Conservation (phyloP, 1,284 basidiomycete species). For the Trametes sp. region DNA sequence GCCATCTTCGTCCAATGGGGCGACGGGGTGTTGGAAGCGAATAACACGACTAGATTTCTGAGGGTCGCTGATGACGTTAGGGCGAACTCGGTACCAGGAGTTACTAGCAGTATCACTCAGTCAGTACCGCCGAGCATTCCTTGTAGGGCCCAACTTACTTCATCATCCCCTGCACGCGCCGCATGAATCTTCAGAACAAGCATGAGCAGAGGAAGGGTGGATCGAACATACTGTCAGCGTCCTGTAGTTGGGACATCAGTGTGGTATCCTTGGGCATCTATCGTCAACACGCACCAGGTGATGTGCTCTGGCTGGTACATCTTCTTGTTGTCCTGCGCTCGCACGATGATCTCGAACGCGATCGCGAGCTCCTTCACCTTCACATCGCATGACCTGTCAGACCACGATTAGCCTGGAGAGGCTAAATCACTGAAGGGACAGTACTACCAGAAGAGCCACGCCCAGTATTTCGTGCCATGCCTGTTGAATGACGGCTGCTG, state of each 20-base stretch:
- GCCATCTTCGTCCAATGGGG: slow-evolving; percentile 26
- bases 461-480: slow-evolving; percentile 38
- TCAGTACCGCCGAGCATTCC: neutral
- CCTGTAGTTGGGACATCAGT: too few species aligned
- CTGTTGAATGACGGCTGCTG: slow-evolving; percentile 7
- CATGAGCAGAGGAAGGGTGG: too few species aligned
- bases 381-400: slow-evolving; percentile 35
- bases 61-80: slow-evolving; percentile 18
- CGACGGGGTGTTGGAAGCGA: slow-evolving; percentile 35
- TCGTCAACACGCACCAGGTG: slow-evolving; percentile 21
- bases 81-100: slow-evolving; percentile 36
- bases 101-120: slow-evolving; percentile 22
- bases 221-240: slow-evolving; percentile 24
- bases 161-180: slow-evolving; percentile 33
- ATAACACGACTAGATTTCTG: slow-evolving; percentile 17
- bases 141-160: slow-evolving; percentile 22
- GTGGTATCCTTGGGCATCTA: too few species aligned
- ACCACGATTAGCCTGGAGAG: too few species aligned
- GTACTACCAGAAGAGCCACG: slow-evolving; percentile 37
- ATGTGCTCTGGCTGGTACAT: slow-evolving; percentile 36
- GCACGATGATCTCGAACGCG: slow-evolving; percentile 30
- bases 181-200: neutral
- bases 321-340: slow-evolving; percentile 34
- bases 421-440: too few species aligned
- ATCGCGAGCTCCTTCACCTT: slow-evolving; percentile 27